Base-by-base conservation (phyloP, 176 grass and related monocot genomes). In the Raddia guianensis region DNA sequence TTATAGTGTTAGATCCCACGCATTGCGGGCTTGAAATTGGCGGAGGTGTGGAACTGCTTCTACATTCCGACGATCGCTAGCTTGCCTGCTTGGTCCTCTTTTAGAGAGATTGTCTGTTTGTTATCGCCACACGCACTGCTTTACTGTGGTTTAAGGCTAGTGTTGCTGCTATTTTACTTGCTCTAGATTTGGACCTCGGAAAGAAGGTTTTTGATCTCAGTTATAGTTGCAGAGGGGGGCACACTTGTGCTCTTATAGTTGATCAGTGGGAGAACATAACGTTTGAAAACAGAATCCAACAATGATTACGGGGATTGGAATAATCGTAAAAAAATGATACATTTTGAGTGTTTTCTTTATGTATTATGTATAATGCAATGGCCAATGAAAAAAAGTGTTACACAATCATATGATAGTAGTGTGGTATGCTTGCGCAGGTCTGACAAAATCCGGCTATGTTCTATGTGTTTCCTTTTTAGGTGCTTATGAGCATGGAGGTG, bases 401-500 rank as follows among this genome's bases (percentile, higher is more conserved):
- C 51, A n/a, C 5, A 8, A 47, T 61, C 56, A 4, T 75, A 49
- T 35, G 43, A 21, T 66, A 80, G 59, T n/a, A 40, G 55, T 56
- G 5, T 18, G n/a, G 16, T 50, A 5, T 21, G 19, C 51, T 79
- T 74, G n/a, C 0, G 0, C 16, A 56, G 21, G 9, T 70, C 8
- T 69, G 11, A 43, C 52, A 50, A 53, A 45, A 62, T 63, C 51
- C 8, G 18, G 15, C 1, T 34, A 59, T 84, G 47, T 62, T 86
- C 15, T 60, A 1, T n/a, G 8, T 61, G 8, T 45, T 75, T 35
- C 57, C 70, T 46, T 80, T 57, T 75, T 78, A 80, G 72, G 78
- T 80, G 78, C 34, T 44, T 40, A 51, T 14, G 21, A 78, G 68
- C 27, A 83, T 91, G 91, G 83, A 37, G 20, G 70, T 74, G 62